phyloP scores from a whole-genome alignment of 2,329 filamentous ascomycete species.

The Penicillium sumatraense region DNA sequence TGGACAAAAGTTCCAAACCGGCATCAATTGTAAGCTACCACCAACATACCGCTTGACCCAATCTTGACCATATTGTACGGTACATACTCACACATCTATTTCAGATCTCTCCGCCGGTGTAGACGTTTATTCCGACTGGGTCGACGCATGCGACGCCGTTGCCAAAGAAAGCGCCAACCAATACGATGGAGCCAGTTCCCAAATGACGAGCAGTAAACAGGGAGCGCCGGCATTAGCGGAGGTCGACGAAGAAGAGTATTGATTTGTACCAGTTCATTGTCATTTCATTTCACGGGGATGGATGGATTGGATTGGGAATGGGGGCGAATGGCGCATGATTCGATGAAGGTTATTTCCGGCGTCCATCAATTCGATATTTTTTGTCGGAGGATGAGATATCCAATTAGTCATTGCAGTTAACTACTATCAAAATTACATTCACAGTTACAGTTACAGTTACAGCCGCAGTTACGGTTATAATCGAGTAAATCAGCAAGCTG shows the following conservation, averaged over 20 bases:
- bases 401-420: no score
- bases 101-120: constrained; percentile 91
- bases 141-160: constrained; percentile 84
- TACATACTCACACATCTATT: constrained; percentile 1
- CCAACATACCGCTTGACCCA: no score
- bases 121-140: constrained; percentile 97
- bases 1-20: constrained; percentile 89
- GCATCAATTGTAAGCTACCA: constrained; percentile 91
- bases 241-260: constrained; percentile 36
- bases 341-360: constrained; percentile 16
- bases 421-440: no score
- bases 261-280: constrained; percentile 19
- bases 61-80: no score
- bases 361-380: constrained; percentile 5
- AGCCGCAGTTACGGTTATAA: no score
- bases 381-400: no score
- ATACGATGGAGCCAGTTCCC: constrained; percentile 32
- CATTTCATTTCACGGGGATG: neutral
- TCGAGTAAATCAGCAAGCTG: no score
- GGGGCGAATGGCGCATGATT: constrained; percentile 29
- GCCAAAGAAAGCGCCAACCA: constrained; percentile 62
- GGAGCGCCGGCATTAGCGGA: constrained; percentile 22
- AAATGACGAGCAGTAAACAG: constrained; percentile 24
- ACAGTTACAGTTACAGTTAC: no score
- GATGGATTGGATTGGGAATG: neutral